phyloP scores from a whole-genome alignment of 768 basidiomycete genomes.

The Amanita brunnescens region DNA sequence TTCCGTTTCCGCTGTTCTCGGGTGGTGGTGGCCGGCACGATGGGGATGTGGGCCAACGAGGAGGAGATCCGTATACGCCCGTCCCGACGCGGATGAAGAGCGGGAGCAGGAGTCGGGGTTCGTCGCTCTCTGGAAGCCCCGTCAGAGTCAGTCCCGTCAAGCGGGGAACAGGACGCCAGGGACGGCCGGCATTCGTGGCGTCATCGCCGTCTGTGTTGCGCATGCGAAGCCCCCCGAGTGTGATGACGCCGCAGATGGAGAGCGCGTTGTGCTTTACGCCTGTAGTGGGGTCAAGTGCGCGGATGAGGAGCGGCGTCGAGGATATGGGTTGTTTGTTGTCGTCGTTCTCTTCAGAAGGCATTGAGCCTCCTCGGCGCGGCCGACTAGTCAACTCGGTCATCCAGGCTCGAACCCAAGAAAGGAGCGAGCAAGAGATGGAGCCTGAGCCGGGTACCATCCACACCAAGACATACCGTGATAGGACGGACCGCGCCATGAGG shows the following conservation, averaged over 20 bases:
- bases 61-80: slow-evolving; percentile 4
- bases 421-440: slow-evolving; percentile 1
- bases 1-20: slow-evolving; percentile 5
- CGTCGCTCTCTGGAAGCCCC: background rate
- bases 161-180: background rate
- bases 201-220: slow-evolving; percentile 22
- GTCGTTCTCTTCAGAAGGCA: background rate
- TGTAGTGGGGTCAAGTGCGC: slow-evolving; percentile 8
- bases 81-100: background rate
- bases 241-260: slow-evolving; percentile 50
- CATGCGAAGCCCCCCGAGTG: slow-evolving; percentile 46
- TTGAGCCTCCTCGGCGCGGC: slow-evolving; percentile 11
- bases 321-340: too few species aligned
- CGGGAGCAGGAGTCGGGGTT: background rate
- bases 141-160: background rate
- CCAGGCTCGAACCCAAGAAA: background rate
- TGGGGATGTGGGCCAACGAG: background rate
- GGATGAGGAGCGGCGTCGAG: slow-evolving; percentile 1
- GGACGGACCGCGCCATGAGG: slow-evolving; percentile 18
- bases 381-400: slow-evolving; percentile 8
- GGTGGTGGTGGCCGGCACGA: background rate
- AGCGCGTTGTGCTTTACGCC: slow-evolving; percentile 48
- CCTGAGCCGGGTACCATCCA: slow-evolving; percentile 3
- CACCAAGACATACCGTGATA: slow-evolving; percentile 10
- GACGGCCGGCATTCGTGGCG: slow-evolving; percentile 12